phyloP scores from a whole-genome alignment of 2,329 filamentous ascomycete genomes.

The Monilinia laxa region DNA sequence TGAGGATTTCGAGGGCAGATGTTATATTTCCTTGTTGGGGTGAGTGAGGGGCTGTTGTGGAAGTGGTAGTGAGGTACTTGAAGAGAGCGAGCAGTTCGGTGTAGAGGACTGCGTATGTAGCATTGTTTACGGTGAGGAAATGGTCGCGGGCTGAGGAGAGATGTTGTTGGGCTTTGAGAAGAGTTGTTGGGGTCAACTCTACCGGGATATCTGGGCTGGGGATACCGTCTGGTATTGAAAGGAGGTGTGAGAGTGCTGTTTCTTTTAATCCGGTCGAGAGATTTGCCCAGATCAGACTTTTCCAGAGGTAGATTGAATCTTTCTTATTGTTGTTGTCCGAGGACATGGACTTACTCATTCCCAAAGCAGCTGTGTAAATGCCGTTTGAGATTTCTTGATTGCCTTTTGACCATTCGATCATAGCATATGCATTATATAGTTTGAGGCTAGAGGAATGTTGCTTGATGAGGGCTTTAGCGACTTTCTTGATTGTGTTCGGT shows the following conservation, averaged over 20 bases:
- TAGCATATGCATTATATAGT: constrained; percentile 77
- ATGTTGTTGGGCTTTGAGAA: constrained; percentile 55
- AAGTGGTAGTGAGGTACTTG: constrained; percentile 55
- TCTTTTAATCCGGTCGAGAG: constrained; percentile 31
- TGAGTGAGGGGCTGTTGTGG: constrained; percentile 47
- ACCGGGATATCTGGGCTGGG: constrained; percentile 38
- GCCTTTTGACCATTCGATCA: constrained; percentile 63
- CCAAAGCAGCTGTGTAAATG: constrained; percentile 67
- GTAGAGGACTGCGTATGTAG: constrained; percentile 52
- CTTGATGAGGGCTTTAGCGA: constrained; percentile 73
- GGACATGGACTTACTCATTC: constrained; percentile 49
- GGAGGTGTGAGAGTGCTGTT: constrained; percentile 43
- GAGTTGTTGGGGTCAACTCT: constrained; percentile 25
- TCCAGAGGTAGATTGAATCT: constrained; percentile 40
- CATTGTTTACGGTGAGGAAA: constrained; percentile 51
- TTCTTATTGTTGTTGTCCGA: constrained; percentile 34
- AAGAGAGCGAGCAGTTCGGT: constrained; percentile 65
- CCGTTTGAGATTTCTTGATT: constrained; percentile 59
- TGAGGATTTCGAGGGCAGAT: constrained; percentile 48
- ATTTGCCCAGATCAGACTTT: constrained; percentile 36
- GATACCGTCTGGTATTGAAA: constrained; percentile 43
- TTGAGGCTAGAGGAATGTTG: constrained; percentile 59
- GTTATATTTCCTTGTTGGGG: constrained; percentile 55
- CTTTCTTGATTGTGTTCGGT: constrained; percentile 59
- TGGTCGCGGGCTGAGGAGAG: constrained; percentile 57